These are phyloP conservation scores for Aspergillus bridgeri DNA, from an alignment of 495 filamentous ascomycete genomes.

Conservation along the genomic window DNA sequence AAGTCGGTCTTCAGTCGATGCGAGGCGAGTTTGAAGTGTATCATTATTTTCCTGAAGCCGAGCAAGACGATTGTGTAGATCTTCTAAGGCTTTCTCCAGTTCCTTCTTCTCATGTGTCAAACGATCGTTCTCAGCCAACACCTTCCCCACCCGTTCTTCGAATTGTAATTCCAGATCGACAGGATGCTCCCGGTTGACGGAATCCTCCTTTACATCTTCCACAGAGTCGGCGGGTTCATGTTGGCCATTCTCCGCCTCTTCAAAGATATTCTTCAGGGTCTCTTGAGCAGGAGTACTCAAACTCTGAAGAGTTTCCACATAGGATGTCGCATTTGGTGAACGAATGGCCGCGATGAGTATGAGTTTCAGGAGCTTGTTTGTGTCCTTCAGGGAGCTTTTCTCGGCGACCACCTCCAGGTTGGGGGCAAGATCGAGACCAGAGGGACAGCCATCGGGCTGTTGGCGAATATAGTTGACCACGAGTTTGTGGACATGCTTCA, in stretches of 20 bases:
- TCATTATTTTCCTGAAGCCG: conserved; percentile 58
- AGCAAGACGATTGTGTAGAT: conserved; percentile 54
- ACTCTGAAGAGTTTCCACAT: conserved; percentile 50
- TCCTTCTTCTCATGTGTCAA: conserved; percentile 50
- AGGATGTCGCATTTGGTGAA: conserved; percentile 51
- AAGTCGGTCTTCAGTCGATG: conserved; percentile 46
- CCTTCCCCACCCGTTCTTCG: conserved; percentile 52
- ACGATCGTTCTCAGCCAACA: conserved; percentile 47
- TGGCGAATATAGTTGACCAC: conserved; percentile 63
- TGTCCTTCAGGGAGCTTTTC: conserved; percentile 36
- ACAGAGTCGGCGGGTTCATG: conserved; percentile 33
- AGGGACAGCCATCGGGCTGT: conserved; percentile 48
- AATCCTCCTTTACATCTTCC: conserved; percentile 37
- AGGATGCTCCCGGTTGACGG: conserved; percentile 29
- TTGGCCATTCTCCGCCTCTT: conserved; percentile 45
- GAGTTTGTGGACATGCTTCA: conserved; percentile 67
- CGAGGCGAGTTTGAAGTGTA: conserved; percentile 42
- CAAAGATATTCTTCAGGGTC: conserved; percentile 47
- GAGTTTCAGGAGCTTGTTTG: conserved; percentile 59
- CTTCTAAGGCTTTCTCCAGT: conserved; percentile 49
- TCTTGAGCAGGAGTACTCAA: conserved; percentile 46
- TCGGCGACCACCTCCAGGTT: conserved; percentile 60
- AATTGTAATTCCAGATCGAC: conserved; percentile 51
- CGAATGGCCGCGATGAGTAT: conserved; percentile 60
- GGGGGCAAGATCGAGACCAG: conserved; percentile 47